A percentile compares a stretch with the other conserved stretches of the same genome.
phyloP scores from a whole-genome alignment of 768 basidiomycete genomes.

The Mycena floridula region DNA sequence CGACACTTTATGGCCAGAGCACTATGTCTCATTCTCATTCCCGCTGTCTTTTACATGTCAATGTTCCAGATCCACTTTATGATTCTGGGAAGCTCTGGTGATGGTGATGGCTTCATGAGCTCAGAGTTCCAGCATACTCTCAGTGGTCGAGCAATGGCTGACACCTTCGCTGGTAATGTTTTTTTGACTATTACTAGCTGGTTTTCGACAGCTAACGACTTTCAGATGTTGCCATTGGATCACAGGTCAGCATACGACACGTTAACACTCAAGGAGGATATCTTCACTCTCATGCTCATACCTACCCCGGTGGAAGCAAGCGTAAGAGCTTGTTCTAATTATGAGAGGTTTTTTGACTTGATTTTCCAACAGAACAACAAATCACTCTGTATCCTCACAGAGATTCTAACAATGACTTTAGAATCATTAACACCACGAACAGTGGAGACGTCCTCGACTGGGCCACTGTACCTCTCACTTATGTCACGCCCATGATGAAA shows the following conservation, averaged over 20 bases:
- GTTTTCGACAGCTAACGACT: neutral
- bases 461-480: conserved; percentile 45
- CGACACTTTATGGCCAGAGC: conserved; percentile 88
- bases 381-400: conserved; percentile 97
- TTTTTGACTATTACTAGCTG: neutral
- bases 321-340: conserved; percentile 39
- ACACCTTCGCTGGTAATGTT: conserved; percentile 82
- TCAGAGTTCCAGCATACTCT: conserved; percentile 98
- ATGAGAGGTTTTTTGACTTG: conserved; percentile 2
- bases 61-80: conserved; percentile 97
- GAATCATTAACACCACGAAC: conserved; percentile 69
- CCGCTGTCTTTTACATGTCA: conserved; percentile 85
- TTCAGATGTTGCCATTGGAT: conserved; percentile 81
- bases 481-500: conserved; percentile 58
- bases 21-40: conserved; percentile 82
- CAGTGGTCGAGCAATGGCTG: conserved; percentile 81
- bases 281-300: conserved; percentile 88
- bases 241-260: conserved; percentile 78
- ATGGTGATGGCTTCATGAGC: conserved; percentile 99
- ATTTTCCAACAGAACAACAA: conserved; percentile 75
- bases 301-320: conserved; percentile 84
- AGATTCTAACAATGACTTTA: conserved; percentile 96
- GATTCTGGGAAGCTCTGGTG: conserved; percentile 84
- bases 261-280: conserved; percentile 99
- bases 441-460: conserved; percentile 34